Evolutionary conservation across 768 basidiomycete genomes (phyloP).

Genomic region (Pisolithus sp.): DNA sequence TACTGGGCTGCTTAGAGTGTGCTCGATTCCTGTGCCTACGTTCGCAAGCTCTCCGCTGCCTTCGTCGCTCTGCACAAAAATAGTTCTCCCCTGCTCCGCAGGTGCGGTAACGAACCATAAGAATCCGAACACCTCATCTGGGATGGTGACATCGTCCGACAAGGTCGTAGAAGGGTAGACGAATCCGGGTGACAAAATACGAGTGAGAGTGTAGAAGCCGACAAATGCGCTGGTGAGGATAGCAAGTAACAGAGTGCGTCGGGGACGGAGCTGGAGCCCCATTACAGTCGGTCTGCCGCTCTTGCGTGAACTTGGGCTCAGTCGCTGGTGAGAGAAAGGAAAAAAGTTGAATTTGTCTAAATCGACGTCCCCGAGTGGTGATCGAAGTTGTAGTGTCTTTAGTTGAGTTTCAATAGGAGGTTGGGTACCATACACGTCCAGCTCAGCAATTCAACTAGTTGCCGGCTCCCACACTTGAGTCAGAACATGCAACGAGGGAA

Average conservation of each 20-base stretch:
- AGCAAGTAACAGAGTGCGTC: not conserved
- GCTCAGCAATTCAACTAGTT: too few species aligned
- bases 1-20: constrained; percentile 34
- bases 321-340: too few species aligned
- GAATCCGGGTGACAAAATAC: not conserved
- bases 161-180: constrained; percentile 34
- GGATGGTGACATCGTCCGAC: constrained; percentile 31
- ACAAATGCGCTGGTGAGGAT: not conserved
- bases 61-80: constrained; percentile 1
- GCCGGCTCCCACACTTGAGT: too few species aligned
- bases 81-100: constrained; percentile 12
- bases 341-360: too few species aligned
- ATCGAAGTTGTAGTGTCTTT: too few species aligned
- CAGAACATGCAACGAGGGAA: too few species aligned
- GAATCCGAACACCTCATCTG: constrained; percentile 65
- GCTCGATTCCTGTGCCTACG: constrained; percentile 22
- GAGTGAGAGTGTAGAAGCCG: not conserved
- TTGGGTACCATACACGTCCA: too few species aligned
- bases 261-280: not conserved
- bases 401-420: too few species aligned
- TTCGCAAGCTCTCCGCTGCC: not conserved
- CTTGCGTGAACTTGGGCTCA: too few species aligned
- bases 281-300: not conserved
- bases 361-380: too few species aligned
- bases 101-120: constrained; percentile 54